A percentile compares a stretch with the other conserved stretches of the same genome.
Conservation (phyloP, 1,139 yeast species). For the Meyerozyma elateridarum region DNA sequence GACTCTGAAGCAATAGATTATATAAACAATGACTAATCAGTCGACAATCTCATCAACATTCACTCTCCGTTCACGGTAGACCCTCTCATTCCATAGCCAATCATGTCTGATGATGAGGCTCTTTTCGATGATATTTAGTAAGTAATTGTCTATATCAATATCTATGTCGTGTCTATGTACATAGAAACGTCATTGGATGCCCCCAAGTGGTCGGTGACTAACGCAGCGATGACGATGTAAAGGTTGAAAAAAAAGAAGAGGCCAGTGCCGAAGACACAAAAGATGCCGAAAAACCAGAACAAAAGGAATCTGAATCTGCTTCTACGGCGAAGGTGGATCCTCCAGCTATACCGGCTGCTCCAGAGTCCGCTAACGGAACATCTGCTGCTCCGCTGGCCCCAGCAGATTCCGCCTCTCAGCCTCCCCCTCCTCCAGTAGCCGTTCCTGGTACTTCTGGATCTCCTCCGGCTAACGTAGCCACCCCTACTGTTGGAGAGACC, state of each 20-base stretch:
- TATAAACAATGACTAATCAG: no score
- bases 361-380: not conserved
- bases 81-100: slow-evolving; percentile 2
- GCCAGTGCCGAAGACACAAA: slow-evolving; percentile 6
- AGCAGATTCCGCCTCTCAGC: not conserved
- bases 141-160: slow-evolving; percentile 13
- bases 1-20: no score
- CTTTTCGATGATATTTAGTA: slow-evolving; percentile 71
- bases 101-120: slow-evolving; percentile 67
- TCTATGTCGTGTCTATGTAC: not conserved
- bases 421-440: slow-evolving; percentile 6
- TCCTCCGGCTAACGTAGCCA: slow-evolving; percentile 1
- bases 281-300: slow-evolving; percentile 3
- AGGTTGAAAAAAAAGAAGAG: slow-evolving; percentile 9
- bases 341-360: slow-evolving; percentile 5
- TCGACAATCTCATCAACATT: no score
- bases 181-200: not conserved
- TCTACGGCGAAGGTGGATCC: slow-evolving; percentile 6
- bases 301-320: not conserved
- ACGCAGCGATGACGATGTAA: slow-evolving; percentile 14
- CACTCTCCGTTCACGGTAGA: no score
- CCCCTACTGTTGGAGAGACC: no score
- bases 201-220: slow-evolving; percentile 9
- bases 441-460: slow-evolving; percentile 4
- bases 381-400: slow-evolving; percentile 3